Evolutionary conservation across 495 filamentous ascomycete species (phyloP).

Genomic region (Friedmanniomyces simplex): DNA sequence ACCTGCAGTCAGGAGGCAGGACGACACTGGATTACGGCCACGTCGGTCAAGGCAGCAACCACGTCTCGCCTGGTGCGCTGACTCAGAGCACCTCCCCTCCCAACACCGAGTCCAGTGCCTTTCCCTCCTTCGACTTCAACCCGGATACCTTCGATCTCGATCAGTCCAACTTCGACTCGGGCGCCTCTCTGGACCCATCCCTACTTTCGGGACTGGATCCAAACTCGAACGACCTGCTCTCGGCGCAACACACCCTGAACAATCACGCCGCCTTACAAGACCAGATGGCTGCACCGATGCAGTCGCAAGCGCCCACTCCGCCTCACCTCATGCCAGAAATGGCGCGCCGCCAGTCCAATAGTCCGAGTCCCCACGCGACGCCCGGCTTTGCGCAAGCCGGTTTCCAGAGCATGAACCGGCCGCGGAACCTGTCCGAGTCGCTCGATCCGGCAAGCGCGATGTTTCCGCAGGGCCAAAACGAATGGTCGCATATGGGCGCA

Average conservation of each 20-base stretch:
- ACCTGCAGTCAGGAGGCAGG: constrained; percentile 14
- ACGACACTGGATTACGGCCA: constrained; percentile 17
- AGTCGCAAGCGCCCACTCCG: constrained; percentile 56
- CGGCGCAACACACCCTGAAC: constrained; percentile 36
- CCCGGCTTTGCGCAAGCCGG: constrained; percentile 43
- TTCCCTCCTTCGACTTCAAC: constrained; percentile 23
- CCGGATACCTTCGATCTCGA: constrained; percentile 15
- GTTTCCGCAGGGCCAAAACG: constrained; percentile 53
- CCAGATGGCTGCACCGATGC: constrained; percentile 55
- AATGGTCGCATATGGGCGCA: constrained; percentile 60
- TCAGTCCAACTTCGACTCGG: constrained; percentile 18
- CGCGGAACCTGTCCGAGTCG: constrained; percentile 71
- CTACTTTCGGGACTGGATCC: constrained; percentile 19
- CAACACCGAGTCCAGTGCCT: constrained; percentile 23
- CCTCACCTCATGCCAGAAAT: constrained; percentile 61
- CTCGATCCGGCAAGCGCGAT: constrained; percentile 69
- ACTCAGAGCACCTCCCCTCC: constrained; percentile 17
- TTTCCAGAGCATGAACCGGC: constrained; percentile 50
- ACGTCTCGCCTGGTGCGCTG: constrained; percentile 23
- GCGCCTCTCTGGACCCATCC: constrained; percentile 29
- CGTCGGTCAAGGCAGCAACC: constrained; percentile 28
- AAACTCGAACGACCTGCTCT: constrained; percentile 23
- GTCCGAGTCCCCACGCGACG: constrained; percentile 37
- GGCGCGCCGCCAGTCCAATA: constrained; percentile 26
- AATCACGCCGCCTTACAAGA: constrained; percentile 52